Base-by-base conservation (phyloP, 2,329 filamentous ascomycete genomes). In the Fusarium redolens region DNA sequence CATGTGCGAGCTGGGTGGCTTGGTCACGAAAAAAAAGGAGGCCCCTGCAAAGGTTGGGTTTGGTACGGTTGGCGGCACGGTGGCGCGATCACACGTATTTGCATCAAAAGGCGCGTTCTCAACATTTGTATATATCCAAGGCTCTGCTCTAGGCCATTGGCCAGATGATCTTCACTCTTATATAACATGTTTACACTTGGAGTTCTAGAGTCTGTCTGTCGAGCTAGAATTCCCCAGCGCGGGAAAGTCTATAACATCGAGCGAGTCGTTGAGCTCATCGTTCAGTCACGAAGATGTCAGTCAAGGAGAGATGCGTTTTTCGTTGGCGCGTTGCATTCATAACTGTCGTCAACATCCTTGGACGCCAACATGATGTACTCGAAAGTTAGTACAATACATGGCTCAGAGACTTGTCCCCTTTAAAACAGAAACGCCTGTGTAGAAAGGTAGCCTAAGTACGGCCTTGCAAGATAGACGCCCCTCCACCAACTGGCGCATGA, bases 401-500 rank as follows among this genome's bases (percentile, higher is more conserved):
- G 37, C 61, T 59, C 43, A 51, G 64, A 61, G 40, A 61, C 31
- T 43, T 61, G 50, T 52, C 41, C 58, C 54, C 30, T 48, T 61
- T 55, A 63, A 69, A 69, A 60, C 44, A 61, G 41, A 54, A 58
- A 61, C 65, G 30, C 48, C 56, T 51, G 50, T n/a, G 51, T 50
- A 62, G 37, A 41, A 50, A 55, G 38, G 43, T 43, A 35, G 52
- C 51, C 28, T 78, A 80, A 38, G 70, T 78, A 35, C 78, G 82
- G 18, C 81, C 79, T 55, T 83, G 81, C 64, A 85, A 77, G 60
- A 87, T 82, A 35, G 85, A 79, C 44, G 85, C 78, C 7, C 86
- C 85, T 47, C 83, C 86, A 40, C 83, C 82, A 14, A 87, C 84
- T 2, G 86, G 86, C 43, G 89, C 87, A 72, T 92, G 90, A 69